Base-by-base conservation (phyloP, 1,284 basidiomycete species). In the Entoloma clypeatum region DNA sequence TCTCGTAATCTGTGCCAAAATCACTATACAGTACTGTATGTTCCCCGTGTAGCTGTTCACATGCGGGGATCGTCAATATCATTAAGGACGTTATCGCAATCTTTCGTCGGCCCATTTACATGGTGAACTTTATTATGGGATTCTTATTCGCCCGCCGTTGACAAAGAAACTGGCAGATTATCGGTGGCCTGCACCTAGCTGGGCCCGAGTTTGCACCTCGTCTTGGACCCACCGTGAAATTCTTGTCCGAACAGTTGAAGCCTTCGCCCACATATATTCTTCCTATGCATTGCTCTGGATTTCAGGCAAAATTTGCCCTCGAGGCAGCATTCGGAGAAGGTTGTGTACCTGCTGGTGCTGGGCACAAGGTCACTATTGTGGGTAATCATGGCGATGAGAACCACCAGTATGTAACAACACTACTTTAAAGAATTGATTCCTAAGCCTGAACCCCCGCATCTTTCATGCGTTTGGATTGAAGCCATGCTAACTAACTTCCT, bases 1-100 rank as follows among this genome's bases (percentile, higher is more conserved):
- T 19, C 6, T 10, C 16, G 13, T 33, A 4, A 35, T 16, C 22
- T 35, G 28, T 28, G 35, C 30, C 33, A 30, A 23, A 1, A 31
- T 10, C 16, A 5, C 14, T 28, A 17, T 21, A 9, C 18, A 14
- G n/a, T 11, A 8, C 31, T 34, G 8, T 14, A 9, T 2, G 7
- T 19, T 16, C 9, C 2, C 13, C n/a, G 10, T 31, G 10, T 49
- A 86, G 84, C 7, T 89, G 86, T 58, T 88, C 85, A 4, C 86
- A 91, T 61, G 86, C 88, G 3, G 87, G 86, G 0, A 88, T 91
- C 44, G 81, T 88, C 41, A 92, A 92, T 50, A 86, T 90, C 25
- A 65, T 87, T 44, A 79, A 73, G 48, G 79, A 86, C 51, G 86
- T 81, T 0, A 65, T 81, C 4, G 57, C 58, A 11, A 75, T 60